Base-by-base conservation (phyloP, 306 rosid genomes). In the Pterocarpus macrocarpus region DNA sequence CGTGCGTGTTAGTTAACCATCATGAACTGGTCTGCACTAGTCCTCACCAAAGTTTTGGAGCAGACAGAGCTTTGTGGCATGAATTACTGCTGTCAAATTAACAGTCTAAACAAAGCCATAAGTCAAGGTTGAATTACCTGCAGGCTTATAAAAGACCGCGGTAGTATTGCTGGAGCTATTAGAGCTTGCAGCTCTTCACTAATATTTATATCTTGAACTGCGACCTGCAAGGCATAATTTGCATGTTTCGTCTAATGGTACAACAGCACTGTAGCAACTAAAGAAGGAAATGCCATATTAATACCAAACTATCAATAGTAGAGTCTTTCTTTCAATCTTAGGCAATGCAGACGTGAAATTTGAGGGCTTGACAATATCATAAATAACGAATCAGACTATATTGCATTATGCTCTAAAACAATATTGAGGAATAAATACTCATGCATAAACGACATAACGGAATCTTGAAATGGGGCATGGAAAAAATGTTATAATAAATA, bases 81-180 rank as follows among this genome's bases (percentile, higher is more conserved):
- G 43, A 85, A 73, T 50, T 58, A 32, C 15, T 12, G 52, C 32
- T 34, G 75, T 56, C 72, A 77, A 81, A 53, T 9, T 52, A 49
- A 39, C 39, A 62, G 47, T 43, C 55, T 81, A 76, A 57, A 49
- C 56, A 56, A 41, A 76, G 59, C n/a, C 34, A 15, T 17, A 73
- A 10, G 14, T 34, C 55, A 82, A 66, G 62, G 44, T 41, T 64
- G 11, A 56, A 69, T 81, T 81, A 95, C 98, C 95, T 95, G 95
- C 49, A 95, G 90, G 68, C 90, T 95, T 81, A 91, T 41, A 80
- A 91, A 95, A 64, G 97, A 91, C 17, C 97, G 91, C 1, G 99
- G 99, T 36, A 95, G 90, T 84, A 93, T 41, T 63, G 97, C 99
- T 61, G 99, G 97, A 88, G 97, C 92, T 80, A 93, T 90, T 71